Conservation (phyloP, 106 monocot genomes). For the Dendrobium nobile region DNA sequence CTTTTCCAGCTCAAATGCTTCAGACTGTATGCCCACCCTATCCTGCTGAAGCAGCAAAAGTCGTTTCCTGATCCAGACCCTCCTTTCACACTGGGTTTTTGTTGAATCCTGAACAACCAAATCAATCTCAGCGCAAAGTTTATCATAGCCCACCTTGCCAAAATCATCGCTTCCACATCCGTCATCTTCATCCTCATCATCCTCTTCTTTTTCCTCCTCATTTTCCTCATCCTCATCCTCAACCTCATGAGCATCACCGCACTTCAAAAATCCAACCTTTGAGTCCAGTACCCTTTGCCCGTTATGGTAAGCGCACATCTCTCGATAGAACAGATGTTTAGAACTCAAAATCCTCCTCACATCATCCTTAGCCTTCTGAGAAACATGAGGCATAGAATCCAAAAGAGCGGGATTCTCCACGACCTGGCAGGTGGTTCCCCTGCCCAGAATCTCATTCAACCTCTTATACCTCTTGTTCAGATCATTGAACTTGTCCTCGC, state of each 20-base stretch:
- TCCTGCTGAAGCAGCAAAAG: slow-evolving; percentile 7
- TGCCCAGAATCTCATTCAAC: slow-evolving; percentile 77
- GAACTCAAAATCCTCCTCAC: slow-evolving; percentile 81
- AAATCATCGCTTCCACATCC: slow-evolving; percentile 3
- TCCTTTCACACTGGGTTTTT: background rate
- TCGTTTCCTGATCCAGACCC: background rate
- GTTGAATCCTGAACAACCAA: background rate
- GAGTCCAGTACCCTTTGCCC: slow-evolving; percentile 24
- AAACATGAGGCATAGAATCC: slow-evolving; percentile 49
- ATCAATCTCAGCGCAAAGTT: background rate
- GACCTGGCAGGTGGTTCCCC: slow-evolving; percentile 73
- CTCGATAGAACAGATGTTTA: slow-evolving; percentile 84
- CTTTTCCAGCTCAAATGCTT: slow-evolving; percentile 9
- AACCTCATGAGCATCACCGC: background rate
- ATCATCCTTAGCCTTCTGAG: slow-evolving; percentile 71
- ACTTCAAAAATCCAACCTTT: background rate
- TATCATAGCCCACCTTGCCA: background rate
- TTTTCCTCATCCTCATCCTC: background rate
- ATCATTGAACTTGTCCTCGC: slow-evolving; percentile 95
- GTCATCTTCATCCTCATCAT: background rate
- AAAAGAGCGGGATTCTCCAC: slow-evolving; percentile 66
- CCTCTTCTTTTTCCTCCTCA: slow-evolving; percentile 1
- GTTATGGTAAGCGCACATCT: slow-evolving; percentile 93
- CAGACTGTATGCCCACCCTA: background rate
- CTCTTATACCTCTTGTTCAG: slow-evolving; percentile 85